Base-by-base conservation (phyloP, 495 filamentous ascomycete species). In the Lasiosphaeria miniovina region DNA sequence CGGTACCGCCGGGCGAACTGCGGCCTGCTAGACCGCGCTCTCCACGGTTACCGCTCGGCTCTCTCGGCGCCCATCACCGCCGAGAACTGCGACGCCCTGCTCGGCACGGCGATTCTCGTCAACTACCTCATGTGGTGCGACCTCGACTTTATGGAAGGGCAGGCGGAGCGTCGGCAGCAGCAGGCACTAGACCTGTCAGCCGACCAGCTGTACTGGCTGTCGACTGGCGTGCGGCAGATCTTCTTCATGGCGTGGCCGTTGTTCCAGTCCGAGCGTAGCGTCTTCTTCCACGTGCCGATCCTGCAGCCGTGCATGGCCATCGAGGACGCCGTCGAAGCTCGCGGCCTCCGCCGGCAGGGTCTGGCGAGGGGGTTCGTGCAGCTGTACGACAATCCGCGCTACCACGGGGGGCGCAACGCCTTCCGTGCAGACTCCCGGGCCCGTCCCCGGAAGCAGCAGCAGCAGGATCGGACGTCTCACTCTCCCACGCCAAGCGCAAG, bases 61-160 rank as follows among this genome's bases (percentile, higher is more conserved):
- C 54, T 71, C 33, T 63, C 61, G 2, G 41, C 15, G 4, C 61
- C 64, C 10, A 61, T 71, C 41, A 59, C 80, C 70, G 24, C 82
- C 11, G 64, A 63, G 2, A 72, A 69, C 68, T 71, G 71, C 57
- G 64, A 72, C 12, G 71, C 69, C 38, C 65, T 78, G 36, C 68
- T 78, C 6, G 68, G 59, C 15, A 64, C 64, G 7, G 61, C 61
- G 50, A 61, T 64, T 38, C 56, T 71, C 1, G 60, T 71, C 54
- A 63, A 71, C 32, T 64, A 64, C 34, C 58, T 71, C 17, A 61
- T 66, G 34, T 71, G 68, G 68, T 55, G 54, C 38, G 64, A 68
- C 35, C 52, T 69, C 10, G 54, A 43, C 49, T 67, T 65, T 53
- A 49, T 67, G 41, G 64, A 68, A 41, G 36, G 36, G 7, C 46